phyloP scores from a whole-genome alignment of 805 yeast species.

The Candida ulmi region DNA sequence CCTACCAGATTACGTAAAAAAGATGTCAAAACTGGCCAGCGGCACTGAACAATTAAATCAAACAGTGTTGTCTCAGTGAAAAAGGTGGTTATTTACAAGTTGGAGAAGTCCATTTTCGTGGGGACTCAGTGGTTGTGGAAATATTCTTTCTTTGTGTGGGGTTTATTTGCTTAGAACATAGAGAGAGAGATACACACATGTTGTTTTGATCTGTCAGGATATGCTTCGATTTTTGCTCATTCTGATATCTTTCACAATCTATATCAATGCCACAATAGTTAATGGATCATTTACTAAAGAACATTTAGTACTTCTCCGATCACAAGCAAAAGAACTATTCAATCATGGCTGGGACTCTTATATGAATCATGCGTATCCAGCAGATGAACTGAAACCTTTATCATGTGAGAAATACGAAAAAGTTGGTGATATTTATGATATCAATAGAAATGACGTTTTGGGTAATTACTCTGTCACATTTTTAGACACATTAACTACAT shows the following conservation, averaged over 20 bases:
- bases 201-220: too few relatives aligned
- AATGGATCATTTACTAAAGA: slow-evolving; percentile 16
- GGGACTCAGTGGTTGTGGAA: too few relatives aligned
- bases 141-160: too few relatives aligned
- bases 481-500: slow-evolving; percentile 74
- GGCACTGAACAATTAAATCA: too few relatives aligned
- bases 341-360: slow-evolving; percentile 73
- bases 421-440: slow-evolving; percentile 49
- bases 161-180: too few relatives aligned
- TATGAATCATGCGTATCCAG: slow-evolving; percentile 66
- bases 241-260: neutral
- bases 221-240: neutral
- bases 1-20: too few relatives aligned
- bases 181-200: too few relatives aligned
- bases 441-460: slow-evolving; percentile 70
- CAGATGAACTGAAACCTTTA: slow-evolving; percentile 75
- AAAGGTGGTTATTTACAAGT: too few relatives aligned
- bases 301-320: slow-evolving; percentile 27
- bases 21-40: too few relatives aligned
- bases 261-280: neutral
- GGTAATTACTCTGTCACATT: slow-evolving; percentile 80
- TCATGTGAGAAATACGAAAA: slow-evolving; percentile 66
- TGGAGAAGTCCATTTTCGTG: too few relatives aligned
- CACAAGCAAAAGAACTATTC: slow-evolving; percentile 53
- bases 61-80: too few relatives aligned